Conservation (phyloP, 768 basidiomycete genomes). For the Myochromella boudieri region DNA sequence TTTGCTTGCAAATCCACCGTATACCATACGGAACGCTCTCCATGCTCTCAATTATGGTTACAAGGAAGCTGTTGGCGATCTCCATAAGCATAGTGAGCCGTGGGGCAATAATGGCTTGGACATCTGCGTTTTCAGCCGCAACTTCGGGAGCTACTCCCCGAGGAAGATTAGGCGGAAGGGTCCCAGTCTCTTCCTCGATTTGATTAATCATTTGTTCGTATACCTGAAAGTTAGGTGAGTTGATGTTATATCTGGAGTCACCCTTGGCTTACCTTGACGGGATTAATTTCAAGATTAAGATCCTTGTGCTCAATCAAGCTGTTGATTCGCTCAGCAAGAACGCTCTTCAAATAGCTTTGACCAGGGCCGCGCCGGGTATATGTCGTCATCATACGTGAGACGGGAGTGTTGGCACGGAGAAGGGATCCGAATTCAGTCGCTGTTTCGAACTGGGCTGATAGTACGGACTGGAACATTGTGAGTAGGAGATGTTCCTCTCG, state of each 20-base stretch:
- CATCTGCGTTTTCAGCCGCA: slow-evolving; percentile 92
- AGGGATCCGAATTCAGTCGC: slow-evolving; percentile 99
- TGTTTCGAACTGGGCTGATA: slow-evolving; percentile 98
- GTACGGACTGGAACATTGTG: slow-evolving; percentile 99
- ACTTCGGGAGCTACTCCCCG: slow-evolving; percentile 92
- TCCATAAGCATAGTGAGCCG: slow-evolving; percentile 99
- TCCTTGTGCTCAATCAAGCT: slow-evolving; percentile 99
- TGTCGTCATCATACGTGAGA: slow-evolving; percentile 99
- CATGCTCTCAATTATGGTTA: slow-evolving; percentile 98
- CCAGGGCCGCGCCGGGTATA: slow-evolving; percentile 98
- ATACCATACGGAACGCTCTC: slow-evolving; percentile 99
- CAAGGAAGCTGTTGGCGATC: slow-evolving; percentile 95
- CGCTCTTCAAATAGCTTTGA: slow-evolving; percentile 97
- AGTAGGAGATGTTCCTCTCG: slow-evolving; percentile 96
- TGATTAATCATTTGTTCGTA: slow-evolving; percentile 99
- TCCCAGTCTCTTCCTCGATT: slow-evolving; percentile 96
- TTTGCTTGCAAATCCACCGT: slow-evolving; percentile 99
- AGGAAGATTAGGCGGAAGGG: slow-evolving; percentile 86
- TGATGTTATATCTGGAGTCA: too few species aligned
- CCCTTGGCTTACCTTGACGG: slow-evolving; percentile 73
- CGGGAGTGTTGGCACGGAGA: slow-evolving; percentile 97
- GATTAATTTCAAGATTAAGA: slow-evolving; percentile 98
- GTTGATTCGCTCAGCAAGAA: slow-evolving; percentile 97
- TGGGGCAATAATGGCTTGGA: slow-evolving; percentile 97
- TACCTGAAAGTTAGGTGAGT: slow-evolving; percentile 50